These are phyloP conservation scores for Debaryomycetaceae sp. DNA, from an alignment of 1,139 yeast species.

Conservation along the genomic window DNA sequence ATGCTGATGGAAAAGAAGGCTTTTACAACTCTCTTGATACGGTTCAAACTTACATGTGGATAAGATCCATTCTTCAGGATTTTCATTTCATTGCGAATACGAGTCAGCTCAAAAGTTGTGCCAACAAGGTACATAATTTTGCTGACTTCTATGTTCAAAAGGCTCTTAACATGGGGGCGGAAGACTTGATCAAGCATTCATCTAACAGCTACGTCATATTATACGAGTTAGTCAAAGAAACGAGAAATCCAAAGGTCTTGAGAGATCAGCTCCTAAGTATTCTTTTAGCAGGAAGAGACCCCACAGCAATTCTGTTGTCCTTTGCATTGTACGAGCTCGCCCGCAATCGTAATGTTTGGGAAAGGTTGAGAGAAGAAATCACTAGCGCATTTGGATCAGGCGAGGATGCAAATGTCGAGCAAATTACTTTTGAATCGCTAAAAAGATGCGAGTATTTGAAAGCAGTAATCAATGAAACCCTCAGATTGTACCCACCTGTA, in stretches of 20 bases:
- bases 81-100: conserved; percentile 32
- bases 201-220: conserved; percentile 46
- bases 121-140: conserved; percentile 30
- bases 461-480: conserved; percentile 47
- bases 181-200: conserved; percentile 28
- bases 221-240: conserved; percentile 48
- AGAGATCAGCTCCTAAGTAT: conserved; percentile 52
- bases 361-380: conserved; percentile 37
- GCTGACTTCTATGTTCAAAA: conserved; percentile 27
- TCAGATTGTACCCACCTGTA: conserved; percentile 53
- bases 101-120: conserved; percentile 27
- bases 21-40: conserved; percentile 43
- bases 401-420: conserved; percentile 19
- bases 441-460: conserved; percentile 48
- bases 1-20: conserved; percentile 23
- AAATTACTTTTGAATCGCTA: conserved; percentile 40
- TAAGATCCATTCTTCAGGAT: conserved; percentile 33
- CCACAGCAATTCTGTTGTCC: conserved; percentile 54
- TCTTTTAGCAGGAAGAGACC: conserved; percentile 54
- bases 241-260: conserved; percentile 46
- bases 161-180: conserved; percentile 24
- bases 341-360: conserved; percentile 37
- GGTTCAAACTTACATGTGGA: conserved; percentile 33
- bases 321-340: conserved; percentile 46
- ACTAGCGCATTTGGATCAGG: conserved; percentile 29